Conservation (phyloP, 495 filamentous ascomycete genomes). For the Apodospora peruviana region DNA sequence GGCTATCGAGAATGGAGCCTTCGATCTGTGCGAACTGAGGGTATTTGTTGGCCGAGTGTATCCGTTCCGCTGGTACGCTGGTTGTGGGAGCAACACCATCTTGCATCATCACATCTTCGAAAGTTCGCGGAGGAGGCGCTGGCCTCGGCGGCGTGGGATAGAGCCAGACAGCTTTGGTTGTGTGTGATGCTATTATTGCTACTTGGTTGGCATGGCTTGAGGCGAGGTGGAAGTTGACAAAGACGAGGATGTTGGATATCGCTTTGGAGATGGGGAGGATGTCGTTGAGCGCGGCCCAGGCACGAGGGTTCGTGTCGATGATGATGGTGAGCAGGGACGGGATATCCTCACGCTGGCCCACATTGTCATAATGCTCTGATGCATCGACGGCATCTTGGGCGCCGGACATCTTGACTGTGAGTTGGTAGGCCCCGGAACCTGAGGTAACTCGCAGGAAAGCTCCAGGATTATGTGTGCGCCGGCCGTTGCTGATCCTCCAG, state of each 20-base stretch:
- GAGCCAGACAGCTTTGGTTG: conserved; percentile 77
- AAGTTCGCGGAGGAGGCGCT: conserved; percentile 17
- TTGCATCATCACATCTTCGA: conserved; percentile 40
- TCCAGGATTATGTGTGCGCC: too few relatives aligned
- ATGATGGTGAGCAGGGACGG: conserved; percentile 88
- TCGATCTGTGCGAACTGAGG: conserved; percentile 85
- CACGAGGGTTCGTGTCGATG: conserved; percentile 93
- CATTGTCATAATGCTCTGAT: conserved; percentile 75
- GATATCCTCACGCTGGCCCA: conserved; percentile 54
- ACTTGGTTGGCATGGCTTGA: conserved; percentile 90
- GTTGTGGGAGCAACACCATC: conserved; percentile 28
- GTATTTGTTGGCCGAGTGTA: conserved; percentile 80
- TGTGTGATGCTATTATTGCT: conserved; percentile 85
- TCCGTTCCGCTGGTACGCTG: conserved; percentile 1
- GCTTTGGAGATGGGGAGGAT: conserved; percentile 79
- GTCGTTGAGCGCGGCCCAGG: conserved; percentile 75
- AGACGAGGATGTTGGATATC: conserved; percentile 86
- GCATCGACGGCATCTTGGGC: conserved; percentile 78
- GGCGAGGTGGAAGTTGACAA: conserved; percentile 92
- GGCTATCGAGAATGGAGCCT: conserved; percentile 62
- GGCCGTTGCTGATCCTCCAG: too few relatives aligned
- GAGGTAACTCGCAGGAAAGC: too few relatives aligned
- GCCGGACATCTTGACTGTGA: conserved; percentile 17
- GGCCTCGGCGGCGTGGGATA: conserved; percentile 54
- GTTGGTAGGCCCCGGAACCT: not conserved